Percentiles rank a stretch among this genome's conserved stretches.
These are phyloP conservation scores for Talaromyces sp. DNA, from an alignment of 2,329 filamentous ascomycete genomes.

Conservation along the genomic window DNA sequence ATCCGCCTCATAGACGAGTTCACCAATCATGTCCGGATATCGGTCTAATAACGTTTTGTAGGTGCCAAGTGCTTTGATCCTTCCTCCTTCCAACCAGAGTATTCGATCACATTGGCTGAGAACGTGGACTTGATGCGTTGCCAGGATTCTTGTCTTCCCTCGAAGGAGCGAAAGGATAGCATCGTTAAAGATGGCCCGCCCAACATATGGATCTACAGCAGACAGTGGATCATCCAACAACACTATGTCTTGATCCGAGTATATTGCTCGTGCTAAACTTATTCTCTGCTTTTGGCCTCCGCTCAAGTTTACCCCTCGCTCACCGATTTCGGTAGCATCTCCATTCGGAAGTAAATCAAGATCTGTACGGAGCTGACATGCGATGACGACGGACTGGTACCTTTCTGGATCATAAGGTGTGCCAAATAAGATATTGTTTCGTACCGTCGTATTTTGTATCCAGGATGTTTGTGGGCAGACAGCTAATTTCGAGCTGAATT, in stretches of 20 bases:
- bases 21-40: conserved; percentile 4
- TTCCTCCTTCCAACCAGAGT: conserved; percentile 3
- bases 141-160: conserved; percentile 4
- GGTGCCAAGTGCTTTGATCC: conserved; percentile 1
- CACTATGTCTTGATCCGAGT: not conserved
- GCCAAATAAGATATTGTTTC: conserved; percentile 63
- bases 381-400: conserved; percentile 59
- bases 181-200: conserved; percentile 1
- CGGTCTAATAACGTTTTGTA: not conserved
- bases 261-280: conserved; percentile 1
- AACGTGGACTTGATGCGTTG: not conserved
- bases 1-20: not conserved
- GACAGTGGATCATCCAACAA: conserved; percentile 3
- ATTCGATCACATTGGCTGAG: conserved; percentile 1
- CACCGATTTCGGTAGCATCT: conserved; percentile 58
- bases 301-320: conserved; percentile 38
- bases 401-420: conserved; percentile 51
- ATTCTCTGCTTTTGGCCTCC: conserved; percentile 1
- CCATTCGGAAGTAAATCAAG: conserved; percentile 53
- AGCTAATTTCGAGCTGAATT: not conserved
- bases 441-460: conserved; percentile 62
- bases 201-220: conserved; percentile 6
- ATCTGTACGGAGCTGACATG: conserved; percentile 57
- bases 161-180: not conserved
- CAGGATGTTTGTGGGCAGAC: conserved; percentile 60